Base-by-base conservation (phyloP, 164 flowering plant species). In the Taxillus chinensis region DNA sequence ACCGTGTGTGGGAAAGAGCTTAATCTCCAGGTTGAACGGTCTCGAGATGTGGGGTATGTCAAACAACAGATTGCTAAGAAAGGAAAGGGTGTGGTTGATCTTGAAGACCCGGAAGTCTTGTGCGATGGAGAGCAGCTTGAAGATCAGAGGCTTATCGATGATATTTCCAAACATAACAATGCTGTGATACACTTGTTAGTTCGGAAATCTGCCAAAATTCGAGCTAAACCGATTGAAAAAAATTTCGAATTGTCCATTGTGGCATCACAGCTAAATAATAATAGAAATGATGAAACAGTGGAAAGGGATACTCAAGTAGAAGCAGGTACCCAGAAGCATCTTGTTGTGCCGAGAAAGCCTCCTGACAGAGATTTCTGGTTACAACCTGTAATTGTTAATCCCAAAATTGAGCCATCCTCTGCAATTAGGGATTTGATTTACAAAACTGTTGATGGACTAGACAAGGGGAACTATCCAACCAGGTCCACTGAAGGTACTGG, bases 401-500 rank as follows among this genome's bases (percentile, higher is more conserved):
- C 79, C 17, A 76, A 83, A 65, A 62, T 71, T 61, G 67, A 71
- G 57, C 17, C 73, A 5, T 70, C 83, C n/a, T 51, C 63, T 7
- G 70, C 41, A 7, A 71, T 81, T n/a, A 48, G 65, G 63, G 71
- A 76, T 66, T 52, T 83, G 75, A 57, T 83, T 7, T 67, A 66
- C 41, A 64, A 68, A 15, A 77, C 82, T 11, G 37, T 43, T 59
- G 73, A 76, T 27, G 87, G 85, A 27, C 63, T 83, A 37, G 67
- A 66, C 10, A 43, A 41, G 13, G 85, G 82, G 37, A 61, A 71
- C 42, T n/a, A 39, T 59, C 87, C 85, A 2, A 60, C 73, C 2
- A 69, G 78, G 68, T 81, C 87, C 10, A 55, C 74, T 17, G 85
- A 83, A 66, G 87, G 87, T 27, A 79, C 82, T 0, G 87, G 85